These are phyloP conservation scores for Mucor saturninus DNA, from an alignment of 371 early-diverging fungal species.

Conservation along the genomic window DNA sequence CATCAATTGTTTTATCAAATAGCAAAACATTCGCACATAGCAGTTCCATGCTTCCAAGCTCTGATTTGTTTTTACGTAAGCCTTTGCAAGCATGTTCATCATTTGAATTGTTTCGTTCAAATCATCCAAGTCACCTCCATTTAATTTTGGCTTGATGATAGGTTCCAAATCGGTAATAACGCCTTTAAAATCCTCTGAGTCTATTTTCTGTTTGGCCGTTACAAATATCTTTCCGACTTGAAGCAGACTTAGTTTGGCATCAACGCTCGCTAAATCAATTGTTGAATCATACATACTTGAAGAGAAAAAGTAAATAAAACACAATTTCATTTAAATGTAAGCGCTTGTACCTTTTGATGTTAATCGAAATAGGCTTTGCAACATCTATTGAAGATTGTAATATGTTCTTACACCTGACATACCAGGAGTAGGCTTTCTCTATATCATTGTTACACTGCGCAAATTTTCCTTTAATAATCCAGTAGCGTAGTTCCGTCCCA, in stretches of 20 bases:
- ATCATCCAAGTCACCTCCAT: constrained; percentile 22
- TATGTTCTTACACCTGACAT: constrained; percentile 35
- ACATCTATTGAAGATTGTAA: constrained; percentile 8
- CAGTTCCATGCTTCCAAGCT: constrained; percentile 42
- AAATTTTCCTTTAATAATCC: constrained; percentile 46
- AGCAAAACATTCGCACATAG: constrained; percentile 28
- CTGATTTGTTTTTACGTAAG: constrained; percentile 31
- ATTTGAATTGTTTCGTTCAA: constrained; percentile 28
- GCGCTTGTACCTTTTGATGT: constrained; percentile 43
- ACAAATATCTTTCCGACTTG: constrained; percentile 36
- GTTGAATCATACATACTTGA: constrained; percentile 41
- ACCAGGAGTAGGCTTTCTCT: constrained; percentile 46
- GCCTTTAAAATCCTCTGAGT: constrained; percentile 42
- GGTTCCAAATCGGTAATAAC: constrained; percentile 51
- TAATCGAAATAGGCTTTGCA: constrained; percentile 5
- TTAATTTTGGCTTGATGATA: constrained; percentile 18
- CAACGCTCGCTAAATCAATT: constrained; percentile 27
- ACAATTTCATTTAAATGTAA: background rate
- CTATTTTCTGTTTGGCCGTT: constrained; percentile 48
- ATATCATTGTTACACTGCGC: constrained; percentile 56
- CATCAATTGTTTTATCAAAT: constrained; percentile 28
- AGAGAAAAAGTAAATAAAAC: background rate
- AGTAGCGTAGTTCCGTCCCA: constrained; percentile 32
- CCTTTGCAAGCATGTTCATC: constrained; percentile 26
- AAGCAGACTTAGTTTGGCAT: constrained; percentile 37